A percentile compares a stretch with the other conserved stretches of the same genome.
These are phyloP conservation scores for Ganoderma multipileum DNA, from an alignment of 1,284 basidiomycete species.

Conservation along the genomic window DNA sequence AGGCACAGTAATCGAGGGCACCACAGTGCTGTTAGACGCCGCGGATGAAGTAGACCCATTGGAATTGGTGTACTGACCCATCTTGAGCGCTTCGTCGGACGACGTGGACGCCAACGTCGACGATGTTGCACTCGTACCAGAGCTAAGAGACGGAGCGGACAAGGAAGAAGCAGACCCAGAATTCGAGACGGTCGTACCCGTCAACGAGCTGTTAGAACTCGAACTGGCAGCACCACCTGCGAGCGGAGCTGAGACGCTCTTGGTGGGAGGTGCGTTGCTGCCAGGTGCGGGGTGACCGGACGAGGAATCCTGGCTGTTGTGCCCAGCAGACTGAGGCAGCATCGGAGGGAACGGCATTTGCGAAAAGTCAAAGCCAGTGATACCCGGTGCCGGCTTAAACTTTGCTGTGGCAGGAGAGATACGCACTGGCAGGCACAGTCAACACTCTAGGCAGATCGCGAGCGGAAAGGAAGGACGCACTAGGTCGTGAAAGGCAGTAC, in stretches of 20 bases:
- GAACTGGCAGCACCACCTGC: constrained; percentile 48
- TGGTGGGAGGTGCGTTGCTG: constrained; percentile 54
- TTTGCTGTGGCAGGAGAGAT: constrained; percentile 91
- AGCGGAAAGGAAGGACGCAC: constrained; percentile 51
- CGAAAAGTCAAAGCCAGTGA: constrained; percentile 52
- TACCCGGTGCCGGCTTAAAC: constrained; percentile 67
- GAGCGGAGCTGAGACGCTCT: constrained; percentile 74
- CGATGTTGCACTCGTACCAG: constrained; percentile 57
- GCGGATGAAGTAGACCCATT: constrained; percentile 30
- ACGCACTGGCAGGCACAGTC: constrained; percentile 62
- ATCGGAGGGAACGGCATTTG: constrained; percentile 53
- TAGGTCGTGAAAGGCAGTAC: constrained; percentile 84
- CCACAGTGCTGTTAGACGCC: constrained; percentile 23
- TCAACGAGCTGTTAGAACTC: constrained; percentile 45
- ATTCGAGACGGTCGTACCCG: constrained; percentile 48
- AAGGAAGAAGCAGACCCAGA: constrained; percentile 63
- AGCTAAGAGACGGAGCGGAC: constrained; percentile 63
- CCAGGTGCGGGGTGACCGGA: constrained; percentile 49
- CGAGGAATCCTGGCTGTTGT: constrained; percentile 39
- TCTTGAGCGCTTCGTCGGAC: constrained; percentile 52
- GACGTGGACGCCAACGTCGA: constrained; percentile 50
- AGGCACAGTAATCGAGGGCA: constrained; percentile 48
- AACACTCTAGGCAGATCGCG: constrained; percentile 3
- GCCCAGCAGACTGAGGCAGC: constrained; percentile 28
- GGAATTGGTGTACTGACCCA: constrained; percentile 47